Conservation (phyloP, 352 stramenopile genomes). For the Phytophthora melonis region DNA sequence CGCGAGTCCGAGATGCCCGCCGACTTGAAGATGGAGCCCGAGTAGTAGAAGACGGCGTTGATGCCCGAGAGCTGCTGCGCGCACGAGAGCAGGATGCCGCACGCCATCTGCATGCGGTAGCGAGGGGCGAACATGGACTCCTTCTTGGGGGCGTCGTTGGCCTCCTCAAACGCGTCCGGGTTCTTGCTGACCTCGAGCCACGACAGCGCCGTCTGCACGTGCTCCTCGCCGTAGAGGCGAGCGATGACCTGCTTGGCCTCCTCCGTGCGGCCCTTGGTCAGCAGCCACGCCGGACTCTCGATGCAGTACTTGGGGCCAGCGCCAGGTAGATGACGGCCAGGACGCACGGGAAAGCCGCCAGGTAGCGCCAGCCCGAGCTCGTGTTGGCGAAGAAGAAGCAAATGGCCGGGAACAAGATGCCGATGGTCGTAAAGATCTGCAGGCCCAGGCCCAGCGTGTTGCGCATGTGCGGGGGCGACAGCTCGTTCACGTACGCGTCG, state of each 20-base stretch:
- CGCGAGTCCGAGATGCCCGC: constrained; percentile 19
- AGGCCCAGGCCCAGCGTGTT: constrained; percentile 50
- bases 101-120: constrained; percentile 26
- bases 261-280: constrained; percentile 45
- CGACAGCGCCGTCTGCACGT: constrained; percentile 34
- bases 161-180: constrained; percentile 6
- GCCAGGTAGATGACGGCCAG: constrained; percentile 27
- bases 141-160: constrained; percentile 20
- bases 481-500: constrained; percentile 35
- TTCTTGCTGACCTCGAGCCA: constrained; percentile 42
- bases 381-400: constrained; percentile 37
- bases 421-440: constrained; percentile 50
- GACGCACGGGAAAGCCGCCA: constrained; percentile 25
- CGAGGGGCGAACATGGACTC: constrained; percentile 30
- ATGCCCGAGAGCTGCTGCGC: constrained; percentile 18
- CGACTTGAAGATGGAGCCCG: constrained; percentile 13
- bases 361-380: constrained; percentile 35
- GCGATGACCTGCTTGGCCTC: constrained; percentile 38
- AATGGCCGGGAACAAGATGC: constrained; percentile 42
- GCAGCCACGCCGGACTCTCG: constrained; percentile 46
- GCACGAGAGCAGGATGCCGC: constrained; percentile 22
- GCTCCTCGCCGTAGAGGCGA: constrained; percentile 45
- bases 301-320: constrained; percentile 28
- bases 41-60: constrained; percentile 25
- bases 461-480: constrained; percentile 40